These are phyloP conservation scores for Populus davidiana DNA, from an alignment of 345 rosid genomes.

Conservation along the genomic window DNA sequence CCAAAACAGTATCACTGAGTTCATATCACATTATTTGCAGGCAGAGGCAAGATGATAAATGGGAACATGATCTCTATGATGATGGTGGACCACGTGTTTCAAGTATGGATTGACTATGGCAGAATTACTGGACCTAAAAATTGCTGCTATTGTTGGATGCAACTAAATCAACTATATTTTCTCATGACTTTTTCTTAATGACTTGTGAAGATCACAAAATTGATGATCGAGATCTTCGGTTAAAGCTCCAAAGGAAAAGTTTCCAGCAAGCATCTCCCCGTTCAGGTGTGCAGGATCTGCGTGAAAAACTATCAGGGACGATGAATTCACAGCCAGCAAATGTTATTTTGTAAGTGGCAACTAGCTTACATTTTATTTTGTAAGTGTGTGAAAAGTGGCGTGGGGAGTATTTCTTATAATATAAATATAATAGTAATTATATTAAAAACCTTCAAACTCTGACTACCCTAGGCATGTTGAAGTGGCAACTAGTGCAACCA, in stretches of 20 bases:
- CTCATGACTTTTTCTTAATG: constrained; percentile 47
- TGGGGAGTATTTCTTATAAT: too few species aligned
- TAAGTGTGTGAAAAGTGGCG: too few species aligned
- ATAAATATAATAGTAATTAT: too few species aligned
- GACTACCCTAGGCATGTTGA: too few species aligned
- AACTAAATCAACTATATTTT: constrained; percentile 34
- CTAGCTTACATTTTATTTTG: too few species aligned
- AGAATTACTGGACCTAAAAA: constrained; percentile 25
- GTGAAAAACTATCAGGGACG: constrained; percentile 88
- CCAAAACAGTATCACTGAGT: constrained; percentile 1
- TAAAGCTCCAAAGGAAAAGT: constrained; percentile 80
- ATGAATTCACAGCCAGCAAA: constrained; percentile 53
- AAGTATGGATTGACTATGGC: constrained; percentile 56
- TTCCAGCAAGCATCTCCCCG: constrained; percentile 45
- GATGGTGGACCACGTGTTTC: constrained; percentile 50
- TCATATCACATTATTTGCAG: constrained; percentile 45
- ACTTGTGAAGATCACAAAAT: constrained; percentile 61
- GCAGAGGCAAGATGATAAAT: constrained; percentile 91
- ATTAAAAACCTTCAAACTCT: too few species aligned
- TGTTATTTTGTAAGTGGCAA: not conserved
- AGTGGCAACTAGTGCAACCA: too few species aligned
- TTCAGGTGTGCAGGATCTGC: constrained; percentile 65
- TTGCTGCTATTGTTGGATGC: constrained; percentile 39
- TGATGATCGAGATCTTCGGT: constrained; percentile 78
- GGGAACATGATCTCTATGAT: constrained; percentile 94